Percentiles rank a stretch among this genome's conserved stretches.
These are phyloP conservation scores for Rubus parviflorus DNA, from an alignment of 306 rosid genomes.

Conservation along the genomic window DNA sequence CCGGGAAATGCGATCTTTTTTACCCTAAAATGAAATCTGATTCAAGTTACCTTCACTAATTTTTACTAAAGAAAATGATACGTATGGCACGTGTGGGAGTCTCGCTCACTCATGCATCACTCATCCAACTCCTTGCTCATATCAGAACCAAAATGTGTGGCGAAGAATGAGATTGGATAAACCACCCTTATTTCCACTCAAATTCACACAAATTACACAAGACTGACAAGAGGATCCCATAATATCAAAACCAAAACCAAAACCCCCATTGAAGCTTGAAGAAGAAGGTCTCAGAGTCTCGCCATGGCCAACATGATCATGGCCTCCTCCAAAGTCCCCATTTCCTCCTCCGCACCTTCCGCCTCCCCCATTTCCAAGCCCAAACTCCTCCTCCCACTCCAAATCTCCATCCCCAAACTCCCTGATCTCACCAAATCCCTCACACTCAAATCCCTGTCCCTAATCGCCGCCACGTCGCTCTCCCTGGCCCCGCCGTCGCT, in stretches of 20 bases:
- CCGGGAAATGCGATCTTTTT: background rate
- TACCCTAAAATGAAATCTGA: too few species aligned
- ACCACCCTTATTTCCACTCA: background rate
- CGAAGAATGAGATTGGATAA: constrained; percentile 14
- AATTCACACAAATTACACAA: background rate
- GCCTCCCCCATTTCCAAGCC: constrained; percentile 37
- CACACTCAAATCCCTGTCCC: constrained; percentile 53
- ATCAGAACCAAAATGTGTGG: constrained; percentile 4
- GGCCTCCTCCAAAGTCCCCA: constrained; percentile 65
- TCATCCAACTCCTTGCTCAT: background rate
- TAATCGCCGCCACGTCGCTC: constrained; percentile 51
- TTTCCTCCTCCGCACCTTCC: constrained; percentile 36
- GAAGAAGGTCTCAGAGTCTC: background rate
- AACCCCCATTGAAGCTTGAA: background rate
- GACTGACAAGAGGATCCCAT: too few species aligned
- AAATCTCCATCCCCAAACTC: constrained; percentile 56
- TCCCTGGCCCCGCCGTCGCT: constrained; percentile 61
- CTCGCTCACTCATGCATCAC: background rate
- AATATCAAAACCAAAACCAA: background rate
- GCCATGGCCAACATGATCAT: constrained; percentile 82
- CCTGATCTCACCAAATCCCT: constrained; percentile 37
- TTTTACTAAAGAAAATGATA: background rate
- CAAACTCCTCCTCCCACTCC: constrained; percentile 39
- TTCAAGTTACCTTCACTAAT: too few species aligned
- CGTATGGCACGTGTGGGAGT: constrained; percentile 10